Conservation (phyloP, 352 stramenopile genomes). For the Globisporangium mamillatum region DNA sequence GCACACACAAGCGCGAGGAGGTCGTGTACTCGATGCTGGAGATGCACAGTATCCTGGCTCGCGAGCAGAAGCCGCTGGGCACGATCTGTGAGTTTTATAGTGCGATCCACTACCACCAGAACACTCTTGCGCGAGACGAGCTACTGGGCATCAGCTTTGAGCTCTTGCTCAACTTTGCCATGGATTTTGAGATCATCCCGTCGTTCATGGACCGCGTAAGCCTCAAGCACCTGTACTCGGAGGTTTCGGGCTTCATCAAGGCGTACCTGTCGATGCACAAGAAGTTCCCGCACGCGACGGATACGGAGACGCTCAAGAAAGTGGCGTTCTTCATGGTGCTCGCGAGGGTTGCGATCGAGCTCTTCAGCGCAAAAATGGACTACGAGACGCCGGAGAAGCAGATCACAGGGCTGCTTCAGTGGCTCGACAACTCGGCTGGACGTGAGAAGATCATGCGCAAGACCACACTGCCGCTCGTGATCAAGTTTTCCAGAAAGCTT, state of each 20-base stretch:
- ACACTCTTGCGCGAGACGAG: constrained; percentile 34
- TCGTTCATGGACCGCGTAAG: constrained; percentile 79
- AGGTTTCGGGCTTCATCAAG: constrained; percentile 59
- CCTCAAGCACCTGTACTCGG: constrained; percentile 66
- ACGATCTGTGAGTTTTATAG: constrained; percentile 81
- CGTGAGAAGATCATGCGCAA: constrained; percentile 73
- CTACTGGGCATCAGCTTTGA: constrained; percentile 62
- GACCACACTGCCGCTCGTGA: constrained; percentile 56
- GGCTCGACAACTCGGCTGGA: constrained; percentile 69
- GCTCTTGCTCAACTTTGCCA: constrained; percentile 62
- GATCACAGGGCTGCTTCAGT: constrained; percentile 70
- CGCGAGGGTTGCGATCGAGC: constrained; percentile 60
- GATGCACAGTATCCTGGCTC: constrained; percentile 60
- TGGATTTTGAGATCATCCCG: constrained; percentile 80
- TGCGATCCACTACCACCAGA: constrained; percentile 24
- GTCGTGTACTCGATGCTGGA: constrained; percentile 77
- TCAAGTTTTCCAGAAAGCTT: constrained; percentile 71
- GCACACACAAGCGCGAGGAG: constrained; percentile 46
- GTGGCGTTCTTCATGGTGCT: constrained; percentile 65
- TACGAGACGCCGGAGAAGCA: constrained; percentile 76
- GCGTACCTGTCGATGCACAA: constrained; percentile 56
- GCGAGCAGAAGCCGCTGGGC: constrained; percentile 61
- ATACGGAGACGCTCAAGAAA: constrained; percentile 71
- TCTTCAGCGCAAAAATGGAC: constrained; percentile 56
- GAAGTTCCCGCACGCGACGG: constrained; percentile 46